A percentile compares a stretch with the other conserved stretches of the same genome.
Conservation (phyloP, 345 rosid genomes). For the Litchi chinensis region DNA sequence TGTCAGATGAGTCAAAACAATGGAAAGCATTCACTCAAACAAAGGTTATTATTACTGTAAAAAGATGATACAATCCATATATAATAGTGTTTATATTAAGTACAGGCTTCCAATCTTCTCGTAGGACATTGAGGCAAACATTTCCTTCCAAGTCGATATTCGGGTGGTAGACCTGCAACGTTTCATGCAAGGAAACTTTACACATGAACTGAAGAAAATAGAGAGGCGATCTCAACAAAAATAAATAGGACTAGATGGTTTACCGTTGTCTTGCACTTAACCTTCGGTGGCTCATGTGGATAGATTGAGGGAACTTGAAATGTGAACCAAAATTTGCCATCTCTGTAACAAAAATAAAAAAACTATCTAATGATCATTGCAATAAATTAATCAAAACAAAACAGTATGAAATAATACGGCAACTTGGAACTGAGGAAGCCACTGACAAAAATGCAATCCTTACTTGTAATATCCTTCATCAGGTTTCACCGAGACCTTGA, state of each 20-base stretch:
- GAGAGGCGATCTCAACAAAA: not conserved
- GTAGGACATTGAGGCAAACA: constrained; percentile 86
- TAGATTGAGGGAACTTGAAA: constrained; percentile 88
- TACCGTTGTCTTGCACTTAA: constrained; percentile 99
- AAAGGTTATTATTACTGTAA: constrained; percentile 56
- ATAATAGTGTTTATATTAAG: constrained; percentile 90
- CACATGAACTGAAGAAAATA: not conserved
- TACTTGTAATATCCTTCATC: constrained; percentile 89
- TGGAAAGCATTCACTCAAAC: not conserved
- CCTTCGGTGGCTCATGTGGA: constrained; percentile 96
- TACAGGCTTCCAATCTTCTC: constrained; percentile 99
- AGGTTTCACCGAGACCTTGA: constrained; percentile 76
- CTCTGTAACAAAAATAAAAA: constrained; percentile 38
- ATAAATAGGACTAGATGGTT: not conserved
- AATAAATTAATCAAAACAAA: not conserved
- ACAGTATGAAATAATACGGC: not conserved
- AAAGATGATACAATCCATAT: constrained; percentile 89
- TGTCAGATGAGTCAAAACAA: constrained; percentile 6
- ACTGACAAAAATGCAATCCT: constrained; percentile 23
- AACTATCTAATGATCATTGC: not conserved
- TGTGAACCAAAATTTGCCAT: constrained; percentile 83
- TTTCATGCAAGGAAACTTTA: not conserved
- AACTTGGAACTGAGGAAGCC: not conserved
- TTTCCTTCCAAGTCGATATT: constrained; percentile 99
- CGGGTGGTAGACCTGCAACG: constrained; percentile 84